Evolutionary conservation across 306 rosid species (phyloP), one percentile per base, ranked within the genome.

Genomic region (Psophocarpus tetragonolobus): DNA sequence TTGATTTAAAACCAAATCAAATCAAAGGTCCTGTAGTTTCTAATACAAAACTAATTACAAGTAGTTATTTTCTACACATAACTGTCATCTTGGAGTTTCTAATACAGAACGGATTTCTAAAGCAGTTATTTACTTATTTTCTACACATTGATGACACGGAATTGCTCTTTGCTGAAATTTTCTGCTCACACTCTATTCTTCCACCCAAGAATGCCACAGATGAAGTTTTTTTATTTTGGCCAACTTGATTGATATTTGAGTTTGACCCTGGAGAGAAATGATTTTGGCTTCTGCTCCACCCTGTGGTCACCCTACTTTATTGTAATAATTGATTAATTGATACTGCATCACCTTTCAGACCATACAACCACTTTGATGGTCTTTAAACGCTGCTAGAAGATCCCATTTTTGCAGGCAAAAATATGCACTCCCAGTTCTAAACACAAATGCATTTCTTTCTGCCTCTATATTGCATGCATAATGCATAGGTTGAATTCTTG

Each of bases 1-100:
- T 41, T 72, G 17, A 65, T 68, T 82, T 27, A 62, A 51, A 76
- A 75, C n/a, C n/a, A n/a, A n/a, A n/a, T n/a, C n/a, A n/a, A n/a
- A n/a, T n/a, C n/a, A n/a, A n/a, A n/a, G n/a, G n/a, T 17, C 56
- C 11, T 17, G 56, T 4, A 48, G 24, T 48, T 48, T 48, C 3
- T 47, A n/a, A 47, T 45, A 17, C 54, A 47, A 5, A 47, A 47
- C 21, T n/a, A n/a, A 35, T 35, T 35, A 2, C 21, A 15, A 15
- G 21, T 10, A 5, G 20, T 47, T 47, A 47, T 47, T 47, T 6
- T 47, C 21, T n/a, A 47, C 54, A 47, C 54, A 15, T 47, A n/a
- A n/a, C 54, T n/a, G 21, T 1, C 54, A n/a, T n/a, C 54, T 6
- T 47, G 54, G 1, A 47, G 54, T 47, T 47, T 42, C 6, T 42